These are phyloP conservation scores for Mucor plumbeus DNA, from an alignment of 371 early-diverging fungal genomes.

Conservation along the genomic window DNA sequence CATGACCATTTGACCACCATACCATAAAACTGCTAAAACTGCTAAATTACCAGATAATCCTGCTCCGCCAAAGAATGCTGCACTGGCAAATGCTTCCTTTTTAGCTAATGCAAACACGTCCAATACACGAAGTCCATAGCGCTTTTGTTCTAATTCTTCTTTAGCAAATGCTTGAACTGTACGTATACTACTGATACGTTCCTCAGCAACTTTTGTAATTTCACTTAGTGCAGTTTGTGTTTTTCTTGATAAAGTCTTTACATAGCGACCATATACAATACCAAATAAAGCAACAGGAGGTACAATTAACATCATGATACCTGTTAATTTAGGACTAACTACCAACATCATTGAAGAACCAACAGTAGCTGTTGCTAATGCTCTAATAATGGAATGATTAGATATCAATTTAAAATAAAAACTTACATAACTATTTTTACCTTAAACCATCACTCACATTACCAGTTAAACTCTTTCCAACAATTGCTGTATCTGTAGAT, in stretches of 20 bases:
- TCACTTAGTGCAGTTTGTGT: conserved; percentile 78
- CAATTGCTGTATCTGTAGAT: conserved; percentile 75
- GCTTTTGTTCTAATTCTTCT: conserved; percentile 62
- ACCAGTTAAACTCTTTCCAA: conserved; percentile 79
- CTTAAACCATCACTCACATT: conserved; percentile 84
- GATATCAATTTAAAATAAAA: background rate
- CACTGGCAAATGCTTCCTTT: conserved; percentile 75
- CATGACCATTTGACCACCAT: conserved; percentile 79
- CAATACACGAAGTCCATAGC: conserved; percentile 60
- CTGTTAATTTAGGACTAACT: conserved; percentile 70
- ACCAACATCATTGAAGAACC: conserved; percentile 77
- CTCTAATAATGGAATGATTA: conserved; percentile 26
- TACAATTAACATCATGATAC: conserved; percentile 78
- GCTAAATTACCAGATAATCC: conserved; percentile 80
- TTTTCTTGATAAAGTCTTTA: conserved; percentile 65
- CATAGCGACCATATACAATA: conserved; percentile 75
- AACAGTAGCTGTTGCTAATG: conserved; percentile 59
- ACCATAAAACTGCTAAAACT: conserved; percentile 76
- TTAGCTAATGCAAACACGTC: conserved; percentile 67
- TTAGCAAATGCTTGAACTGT: conserved; percentile 82
- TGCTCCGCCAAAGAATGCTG: conserved; percentile 77
- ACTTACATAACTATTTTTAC: conserved; percentile 14
- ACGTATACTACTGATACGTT: conserved; percentile 72
- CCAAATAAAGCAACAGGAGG: conserved; percentile 79
- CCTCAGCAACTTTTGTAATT: conserved; percentile 78